Percentiles rank a stretch among this genome's conserved stretches.
Conservation (phyloP, 148 eudicot genomes). For the Heliosperma pusillum region DNA sequence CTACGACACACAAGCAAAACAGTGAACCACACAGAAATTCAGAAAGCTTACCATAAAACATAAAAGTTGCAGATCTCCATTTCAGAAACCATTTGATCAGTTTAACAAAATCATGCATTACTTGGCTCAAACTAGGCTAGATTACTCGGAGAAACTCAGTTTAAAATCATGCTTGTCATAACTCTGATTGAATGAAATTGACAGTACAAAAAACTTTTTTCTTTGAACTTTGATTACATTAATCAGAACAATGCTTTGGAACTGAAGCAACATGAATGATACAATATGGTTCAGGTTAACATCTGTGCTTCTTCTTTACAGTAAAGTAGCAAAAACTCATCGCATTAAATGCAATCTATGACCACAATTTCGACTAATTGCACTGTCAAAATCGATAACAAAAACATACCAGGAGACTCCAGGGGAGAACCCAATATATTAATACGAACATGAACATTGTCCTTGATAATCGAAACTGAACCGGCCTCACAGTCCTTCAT, state of each 20-base stretch:
- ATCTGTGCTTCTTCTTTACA: background rate
- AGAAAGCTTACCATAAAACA: background rate
- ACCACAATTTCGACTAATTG: background rate
- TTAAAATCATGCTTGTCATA: background rate
- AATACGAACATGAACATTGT: slow-evolving; percentile 72
- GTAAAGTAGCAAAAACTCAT: no score
- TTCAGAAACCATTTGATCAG: background rate
- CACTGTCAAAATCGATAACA: background rate
- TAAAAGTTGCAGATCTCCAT: background rate
- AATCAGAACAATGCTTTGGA: background rate
- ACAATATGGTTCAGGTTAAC: background rate
- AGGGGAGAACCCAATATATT: slow-evolving; percentile 70
- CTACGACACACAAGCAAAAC: slow-evolving; percentile 39
- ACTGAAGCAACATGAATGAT: background rate
- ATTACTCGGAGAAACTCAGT: background rate
- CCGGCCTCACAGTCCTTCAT: slow-evolving; percentile 33
- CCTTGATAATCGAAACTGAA: slow-evolving; percentile 51
- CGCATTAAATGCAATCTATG: background rate
- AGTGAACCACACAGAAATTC: slow-evolving; percentile 6
- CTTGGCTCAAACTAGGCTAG: background rate
- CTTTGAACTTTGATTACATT: background rate
- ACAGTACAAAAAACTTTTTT: background rate
- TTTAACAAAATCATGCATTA: background rate
- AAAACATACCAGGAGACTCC: slow-evolving; percentile 60
- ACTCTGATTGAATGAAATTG: background rate